Percentiles rank a stretch among this genome's conserved stretches.
phyloP scores from a whole-genome alignment of 768 basidiomycete genomes.

The Xerocomellus amylosporus region DNA sequence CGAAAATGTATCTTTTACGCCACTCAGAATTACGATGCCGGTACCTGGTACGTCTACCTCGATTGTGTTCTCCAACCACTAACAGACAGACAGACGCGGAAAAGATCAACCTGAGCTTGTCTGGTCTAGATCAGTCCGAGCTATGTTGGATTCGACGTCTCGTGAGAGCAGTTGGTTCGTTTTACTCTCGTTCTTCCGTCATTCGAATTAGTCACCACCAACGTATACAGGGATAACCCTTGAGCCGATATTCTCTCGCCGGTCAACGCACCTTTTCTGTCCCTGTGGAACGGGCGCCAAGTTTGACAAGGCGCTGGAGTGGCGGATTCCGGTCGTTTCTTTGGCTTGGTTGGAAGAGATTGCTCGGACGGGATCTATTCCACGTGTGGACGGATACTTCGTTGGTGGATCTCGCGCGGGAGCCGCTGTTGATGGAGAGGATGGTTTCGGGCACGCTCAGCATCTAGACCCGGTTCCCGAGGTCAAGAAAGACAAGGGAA shows the following conservation, averaged over 20 bases:
- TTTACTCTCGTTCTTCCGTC: neutral
- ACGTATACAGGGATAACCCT: slow-evolving; percentile 47
- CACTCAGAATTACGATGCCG: slow-evolving; percentile 58
- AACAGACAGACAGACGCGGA: slow-evolving; percentile 46
- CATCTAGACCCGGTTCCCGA: slow-evolving; percentile 1
- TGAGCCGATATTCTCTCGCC: slow-evolving; percentile 57
- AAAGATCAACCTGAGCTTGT: slow-evolving; percentile 59
- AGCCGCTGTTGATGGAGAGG: slow-evolving; percentile 31
- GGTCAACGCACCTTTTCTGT: slow-evolving; percentile 79
- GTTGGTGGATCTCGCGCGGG: slow-evolving; percentile 38
- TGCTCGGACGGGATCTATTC: slow-evolving; percentile 50
- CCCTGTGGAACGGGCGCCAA: slow-evolving; percentile 69
- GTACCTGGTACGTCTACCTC: slow-evolving; percentile 45
- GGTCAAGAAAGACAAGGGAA: slow-evolving; percentile 24
- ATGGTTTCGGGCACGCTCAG: slow-evolving; percentile 21
- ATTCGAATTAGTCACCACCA: neutral
- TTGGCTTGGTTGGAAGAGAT: slow-evolving; percentile 68
- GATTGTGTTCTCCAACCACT: neutral
- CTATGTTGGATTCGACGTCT: slow-evolving; percentile 52
- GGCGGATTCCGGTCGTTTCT: slow-evolving; percentile 72
- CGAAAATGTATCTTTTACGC: slow-evolving; percentile 69
- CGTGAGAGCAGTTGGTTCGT: slow-evolving; percentile 23
- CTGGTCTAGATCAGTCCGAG: slow-evolving; percentile 73
- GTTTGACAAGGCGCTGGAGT: slow-evolving; percentile 73
- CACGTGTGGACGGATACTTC: slow-evolving; percentile 33